Percentiles rank a stretch among this genome's conserved stretches.
Evolutionary conservation across 75 land plant genomes (phyloP).

Genomic region (Sequoiadendron giganteum): DNA sequence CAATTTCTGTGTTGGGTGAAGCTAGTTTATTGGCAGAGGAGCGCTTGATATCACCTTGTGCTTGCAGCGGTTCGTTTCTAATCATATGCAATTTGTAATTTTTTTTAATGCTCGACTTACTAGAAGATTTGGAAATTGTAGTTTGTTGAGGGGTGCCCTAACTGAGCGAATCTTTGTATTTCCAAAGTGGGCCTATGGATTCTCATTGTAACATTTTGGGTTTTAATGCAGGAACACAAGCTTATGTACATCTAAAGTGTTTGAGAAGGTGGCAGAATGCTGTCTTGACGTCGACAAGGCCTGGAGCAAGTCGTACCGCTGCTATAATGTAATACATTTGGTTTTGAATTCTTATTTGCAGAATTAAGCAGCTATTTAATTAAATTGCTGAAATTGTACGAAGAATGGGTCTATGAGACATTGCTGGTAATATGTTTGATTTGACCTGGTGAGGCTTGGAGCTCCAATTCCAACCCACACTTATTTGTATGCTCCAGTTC

Average conservation of each 20-base stretch:
- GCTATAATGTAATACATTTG: constrained; percentile 27
- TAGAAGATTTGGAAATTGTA: neutral
- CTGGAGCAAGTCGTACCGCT: constrained; percentile 23
- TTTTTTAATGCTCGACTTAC: neutral
- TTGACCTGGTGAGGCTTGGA: no score
- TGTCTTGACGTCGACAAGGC: constrained; percentile 24
- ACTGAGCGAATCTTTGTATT: neutral
- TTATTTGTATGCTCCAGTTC: no score
- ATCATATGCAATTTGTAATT: neutral
- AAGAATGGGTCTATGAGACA: neutral
- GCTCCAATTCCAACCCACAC: no score
- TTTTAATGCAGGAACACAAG: constrained; percentile 26
- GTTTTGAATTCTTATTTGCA: neutral
- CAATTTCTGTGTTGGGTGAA: no score
- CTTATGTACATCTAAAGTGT: constrained; percentile 38
- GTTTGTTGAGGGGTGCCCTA: neutral
- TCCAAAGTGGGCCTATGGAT: neutral
- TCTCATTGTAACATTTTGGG: no score
- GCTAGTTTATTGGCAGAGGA: no score
- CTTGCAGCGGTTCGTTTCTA: no score
- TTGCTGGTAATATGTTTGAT: no score
- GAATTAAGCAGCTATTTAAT: neutral
- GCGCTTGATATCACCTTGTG: no score
- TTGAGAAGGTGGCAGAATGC: constrained; percentile 31
- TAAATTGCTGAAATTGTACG: neutral